These are phyloP conservation scores for Gossypium thurberi DNA, from an alignment of 345 rosid genomes.

Conservation along the genomic window DNA sequence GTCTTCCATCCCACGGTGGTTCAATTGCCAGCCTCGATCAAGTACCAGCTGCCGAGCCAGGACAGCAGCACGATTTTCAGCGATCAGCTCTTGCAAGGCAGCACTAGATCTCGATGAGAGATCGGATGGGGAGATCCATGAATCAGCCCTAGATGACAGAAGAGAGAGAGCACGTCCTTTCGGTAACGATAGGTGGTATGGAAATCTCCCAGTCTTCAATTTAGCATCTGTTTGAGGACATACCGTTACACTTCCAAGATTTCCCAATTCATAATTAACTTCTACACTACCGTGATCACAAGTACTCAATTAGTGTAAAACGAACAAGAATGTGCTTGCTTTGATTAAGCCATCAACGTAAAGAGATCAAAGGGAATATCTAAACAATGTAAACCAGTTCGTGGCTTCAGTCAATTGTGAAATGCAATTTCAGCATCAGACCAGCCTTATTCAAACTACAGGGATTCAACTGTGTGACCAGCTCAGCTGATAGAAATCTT, in stretches of 20 bases:
- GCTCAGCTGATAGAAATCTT: background rate
- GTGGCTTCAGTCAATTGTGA: background rate
- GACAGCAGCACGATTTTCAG: constrained; percentile 39
- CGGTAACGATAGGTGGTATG: constrained; percentile 14
- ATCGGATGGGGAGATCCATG: constrained; percentile 38
- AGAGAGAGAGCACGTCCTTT: constrained; percentile 61
- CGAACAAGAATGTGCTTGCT: background rate
- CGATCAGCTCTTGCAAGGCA: constrained; percentile 42
- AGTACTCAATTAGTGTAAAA: background rate
- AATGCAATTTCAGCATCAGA: background rate
- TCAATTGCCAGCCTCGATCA: constrained; percentile 20
- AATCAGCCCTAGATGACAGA: constrained; percentile 45
- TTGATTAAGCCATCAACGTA: too few species aligned
- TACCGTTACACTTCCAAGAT: background rate
- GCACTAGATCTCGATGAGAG: constrained; percentile 46
- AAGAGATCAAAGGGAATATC: too few species aligned
- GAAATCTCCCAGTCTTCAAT: constrained; percentile 20
- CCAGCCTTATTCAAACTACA: background rate
- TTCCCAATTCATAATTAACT: background rate
- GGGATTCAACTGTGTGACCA: background rate
- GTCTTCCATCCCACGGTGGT: constrained; percentile 15
- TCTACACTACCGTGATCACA: background rate
- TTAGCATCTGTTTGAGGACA: constrained; percentile 13
- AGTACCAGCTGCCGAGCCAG: constrained; percentile 31
- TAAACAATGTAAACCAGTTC: background rate